Base-by-base conservation (phyloP, 2,329 filamentous ascomycete genomes). In the Alternaria arborescens region DNA sequence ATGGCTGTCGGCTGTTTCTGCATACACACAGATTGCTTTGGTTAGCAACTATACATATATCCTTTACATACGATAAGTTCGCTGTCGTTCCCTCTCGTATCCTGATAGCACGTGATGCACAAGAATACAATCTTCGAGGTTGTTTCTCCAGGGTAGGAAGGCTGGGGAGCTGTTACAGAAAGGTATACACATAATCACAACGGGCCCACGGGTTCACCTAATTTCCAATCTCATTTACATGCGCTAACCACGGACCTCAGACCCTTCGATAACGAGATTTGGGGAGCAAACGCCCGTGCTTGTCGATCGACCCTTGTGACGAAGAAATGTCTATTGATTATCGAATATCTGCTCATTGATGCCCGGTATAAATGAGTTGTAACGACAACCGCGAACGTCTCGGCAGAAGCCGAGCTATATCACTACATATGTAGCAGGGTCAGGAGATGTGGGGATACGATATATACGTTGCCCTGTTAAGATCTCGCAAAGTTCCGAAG, bases 391-490 rank as follows among this genome's bases (percentile, higher is more conserved):
- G 8, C 12, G 12, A 48, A n/a, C 18, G 14, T n/a, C 20, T 50
- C 46, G 32, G 46, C 14, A 36, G 46, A 50, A 50, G 16, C 32
- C 30, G 46, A 36, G 7, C 16, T 50, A 50, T 36, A 24, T 22
- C 20, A 50, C 46, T 5, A 24, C 32, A 50, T n/a, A 38, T 42
- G 20, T 22, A 38, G 6, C 20, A 50, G 20, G 20, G 32, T 38
- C 30, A 50, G 32, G 46, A 50, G 46, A 50, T 50, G 46, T 50
- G 46, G 46, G 46, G 14, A 24, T n/a, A 50, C 46, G 32, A 50
- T 14, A 36, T 50, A 38, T 38, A 50, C 5, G 32, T 26, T 34
- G 30, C 32, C 46, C 20, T 50, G 30, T 50, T 50, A 50, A 50
- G 46, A 36, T 50, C 30, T 50, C 32, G 46, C 46, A 38, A 50